Percentiles rank a stretch among this genome's conserved stretches.
phyloP scores from a whole-genome alignment of 2,329 filamentous ascomycete species.

The Hypoxylon sp. region DNA sequence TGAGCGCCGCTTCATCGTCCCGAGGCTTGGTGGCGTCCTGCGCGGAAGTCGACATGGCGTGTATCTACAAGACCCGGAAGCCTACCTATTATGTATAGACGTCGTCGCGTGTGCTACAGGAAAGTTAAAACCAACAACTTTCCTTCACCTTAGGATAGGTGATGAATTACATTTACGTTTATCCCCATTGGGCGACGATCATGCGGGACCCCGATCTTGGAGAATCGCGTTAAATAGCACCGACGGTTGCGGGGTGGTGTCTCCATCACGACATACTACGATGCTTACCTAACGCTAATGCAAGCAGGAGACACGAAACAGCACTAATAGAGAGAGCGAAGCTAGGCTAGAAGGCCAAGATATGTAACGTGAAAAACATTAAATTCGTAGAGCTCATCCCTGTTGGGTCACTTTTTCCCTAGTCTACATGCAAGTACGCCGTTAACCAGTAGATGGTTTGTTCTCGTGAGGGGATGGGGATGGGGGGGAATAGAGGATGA shows the following conservation, averaged over 20 bases:
- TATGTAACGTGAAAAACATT: conserved; percentile 38
- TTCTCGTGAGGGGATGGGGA: conserved; percentile 45
- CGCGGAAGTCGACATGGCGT: conserved; percentile 14
- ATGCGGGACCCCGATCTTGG: conserved; percentile 34
- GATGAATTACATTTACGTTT: conserved; percentile 11
- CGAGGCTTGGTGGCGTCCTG: conserved; percentile 5
- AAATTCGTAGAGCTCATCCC: conserved; percentile 42
- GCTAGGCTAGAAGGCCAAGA: not conserved
- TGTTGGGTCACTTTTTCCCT: conserved; percentile 51
- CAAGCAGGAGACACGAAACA: not conserved
- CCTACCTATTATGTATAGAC: not conserved
- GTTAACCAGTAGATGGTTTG: conserved; percentile 47
- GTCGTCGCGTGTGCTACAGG: not conserved
- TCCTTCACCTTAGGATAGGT: not conserved
- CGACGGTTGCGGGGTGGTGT: conserved; percentile 39
- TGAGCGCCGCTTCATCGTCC: not conserved
- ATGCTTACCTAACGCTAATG: conserved; percentile 22
- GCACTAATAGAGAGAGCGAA: not conserved
- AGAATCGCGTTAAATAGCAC: conserved; percentile 39
- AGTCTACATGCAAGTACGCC: conserved; percentile 56
- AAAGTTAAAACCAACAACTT: not conserved
- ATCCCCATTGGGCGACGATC: conserved; percentile 14
- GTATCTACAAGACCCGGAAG: not conserved
- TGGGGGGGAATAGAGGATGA: conserved; percentile 46
- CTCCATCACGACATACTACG: conserved; percentile 36